Base-by-base conservation (phyloP, 768 basidiomycete species). In the Tulasnella sp. region DNA sequence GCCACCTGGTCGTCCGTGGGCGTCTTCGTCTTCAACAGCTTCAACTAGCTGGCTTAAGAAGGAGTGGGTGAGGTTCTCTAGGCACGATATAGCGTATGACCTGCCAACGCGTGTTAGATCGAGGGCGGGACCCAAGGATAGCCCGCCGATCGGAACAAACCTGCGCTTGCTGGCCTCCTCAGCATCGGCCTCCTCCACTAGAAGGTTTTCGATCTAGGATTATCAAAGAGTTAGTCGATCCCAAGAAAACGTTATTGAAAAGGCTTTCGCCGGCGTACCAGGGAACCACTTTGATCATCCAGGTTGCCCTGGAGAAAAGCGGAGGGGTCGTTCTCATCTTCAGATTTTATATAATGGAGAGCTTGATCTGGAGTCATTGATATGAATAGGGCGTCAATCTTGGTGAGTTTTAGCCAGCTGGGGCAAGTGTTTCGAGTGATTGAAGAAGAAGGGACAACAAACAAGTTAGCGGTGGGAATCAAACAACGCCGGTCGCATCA, bases 51-150 rank as follows among this genome's bases (percentile, higher is more conserved):
- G 79, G 0, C 6, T 0, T 19, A 82, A 72, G 36, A 83, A 74
- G 42, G 79, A 80, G 14, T 82, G 81, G 1, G 74, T 62, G 24
- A 82, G 18, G 6, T 38, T 75, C 31, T 82, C 79, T 27, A 83
- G 81, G 1, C 80, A 71, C 16, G 71, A 3, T 34, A 80, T 79
- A 14, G 76, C 76, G 40, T 68, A 75, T 75, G 34, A 34, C 52
- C 75, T 75, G 39, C 27, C 27, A 68, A 27, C 62, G n/a, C n/a
- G 36, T 10, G 62, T 68, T 27, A 2, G 14, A 36, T 68, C 5
- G 6, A 34, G 36, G 18, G 6, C 31, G 14, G 36, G 34, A 68
- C 16, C 9, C 18, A 34, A 9, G 62, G 62, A 68, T 31, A 14
- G 24, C 52, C 21, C 24, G 52, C 24, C 1, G 27, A 16, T 14